Percentiles rank a stretch among this genome's conserved stretches.
These are phyloP conservation scores for Podaxis sp. DNA, from an alignment of 768 basidiomycete genomes.

Conservation along the genomic window DNA sequence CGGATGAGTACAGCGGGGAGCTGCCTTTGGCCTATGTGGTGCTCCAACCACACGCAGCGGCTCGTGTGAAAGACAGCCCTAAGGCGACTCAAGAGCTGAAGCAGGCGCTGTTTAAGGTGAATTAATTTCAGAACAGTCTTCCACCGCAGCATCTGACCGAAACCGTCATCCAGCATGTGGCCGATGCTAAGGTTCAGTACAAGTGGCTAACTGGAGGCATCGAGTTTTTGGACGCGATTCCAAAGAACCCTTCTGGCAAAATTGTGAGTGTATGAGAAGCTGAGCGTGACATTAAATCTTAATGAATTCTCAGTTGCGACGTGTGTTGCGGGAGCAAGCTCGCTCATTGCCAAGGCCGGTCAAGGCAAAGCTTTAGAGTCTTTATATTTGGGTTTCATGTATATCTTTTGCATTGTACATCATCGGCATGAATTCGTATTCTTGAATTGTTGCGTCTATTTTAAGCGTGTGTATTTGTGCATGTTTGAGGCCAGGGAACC, in stretches of 20 bases:
- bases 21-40: constrained; percentile 72
- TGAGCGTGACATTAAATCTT: not conserved
- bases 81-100: constrained; percentile 40
- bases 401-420: not conserved
- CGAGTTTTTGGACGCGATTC: constrained; percentile 59
- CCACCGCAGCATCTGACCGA: constrained; percentile 5
- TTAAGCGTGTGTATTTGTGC: constrained; percentile 16
- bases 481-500: constrained; percentile 21
- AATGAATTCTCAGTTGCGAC: constrained; percentile 37
- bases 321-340: constrained; percentile 53
- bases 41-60: constrained; percentile 39
- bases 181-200: constrained; percentile 57
- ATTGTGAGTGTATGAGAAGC: constrained; percentile 36
- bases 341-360: constrained; percentile 22
- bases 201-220: constrained; percentile 64
- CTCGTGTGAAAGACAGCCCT: constrained; percentile 33
- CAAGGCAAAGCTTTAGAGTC: constrained; percentile 18
- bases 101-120: constrained; percentile 56
- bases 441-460: not conserved
- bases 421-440: not conserved
- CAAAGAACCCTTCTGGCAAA: constrained; percentile 75
- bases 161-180: constrained; percentile 44
- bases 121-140: not conserved
- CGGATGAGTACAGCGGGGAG: constrained; percentile 77
- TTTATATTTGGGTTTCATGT: not conserved